Conservation (phyloP, 169 alveolate species). For the Theileria equi region DNA sequence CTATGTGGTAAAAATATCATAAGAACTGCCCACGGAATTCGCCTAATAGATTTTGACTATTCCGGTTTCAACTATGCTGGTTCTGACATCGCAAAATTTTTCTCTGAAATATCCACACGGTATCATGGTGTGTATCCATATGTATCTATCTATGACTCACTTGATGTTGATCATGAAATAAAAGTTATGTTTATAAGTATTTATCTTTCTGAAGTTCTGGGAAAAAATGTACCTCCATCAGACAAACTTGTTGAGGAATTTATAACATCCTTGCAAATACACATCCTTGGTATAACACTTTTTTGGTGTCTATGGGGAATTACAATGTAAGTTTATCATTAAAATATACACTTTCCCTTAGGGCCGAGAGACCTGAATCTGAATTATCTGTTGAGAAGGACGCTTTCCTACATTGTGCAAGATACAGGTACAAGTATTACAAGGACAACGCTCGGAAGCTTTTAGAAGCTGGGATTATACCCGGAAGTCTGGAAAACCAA, state of each 20-base stretch:
- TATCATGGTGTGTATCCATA: constrained; percentile 67
- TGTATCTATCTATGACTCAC: constrained; percentile 40
- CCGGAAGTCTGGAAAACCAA: no score
- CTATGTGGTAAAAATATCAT: constrained; percentile 70
- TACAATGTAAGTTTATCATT: constrained; percentile 57
- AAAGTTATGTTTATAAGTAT: constrained; percentile 64
- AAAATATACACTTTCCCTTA: no score
- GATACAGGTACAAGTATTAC: no score
- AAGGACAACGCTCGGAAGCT: no score
- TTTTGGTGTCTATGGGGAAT: constrained; percentile 79
- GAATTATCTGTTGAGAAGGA: no score
- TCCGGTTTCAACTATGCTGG: constrained; percentile 76
- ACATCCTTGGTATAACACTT: constrained; percentile 63
- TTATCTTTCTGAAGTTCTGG: constrained; percentile 67
- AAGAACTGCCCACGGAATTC: constrained; percentile 49
- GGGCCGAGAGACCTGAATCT: no score
- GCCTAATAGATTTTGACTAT: constrained; percentile 75
- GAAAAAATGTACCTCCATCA: constrained; percentile 28
- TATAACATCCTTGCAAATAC: constrained; percentile 65
- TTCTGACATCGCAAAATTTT: constrained; percentile 73
- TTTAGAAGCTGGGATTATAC: no score
- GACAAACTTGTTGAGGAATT: constrained; percentile 62
- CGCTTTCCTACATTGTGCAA: no score
- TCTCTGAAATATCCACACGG: constrained; percentile 67
- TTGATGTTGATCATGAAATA: constrained; percentile 58